A percentile compares a stretch with the other conserved stretches of the same genome.
Conservation (phyloP, 1,284 basidiomycete genomes). For the Pseudozyma flocculosa region DNA sequence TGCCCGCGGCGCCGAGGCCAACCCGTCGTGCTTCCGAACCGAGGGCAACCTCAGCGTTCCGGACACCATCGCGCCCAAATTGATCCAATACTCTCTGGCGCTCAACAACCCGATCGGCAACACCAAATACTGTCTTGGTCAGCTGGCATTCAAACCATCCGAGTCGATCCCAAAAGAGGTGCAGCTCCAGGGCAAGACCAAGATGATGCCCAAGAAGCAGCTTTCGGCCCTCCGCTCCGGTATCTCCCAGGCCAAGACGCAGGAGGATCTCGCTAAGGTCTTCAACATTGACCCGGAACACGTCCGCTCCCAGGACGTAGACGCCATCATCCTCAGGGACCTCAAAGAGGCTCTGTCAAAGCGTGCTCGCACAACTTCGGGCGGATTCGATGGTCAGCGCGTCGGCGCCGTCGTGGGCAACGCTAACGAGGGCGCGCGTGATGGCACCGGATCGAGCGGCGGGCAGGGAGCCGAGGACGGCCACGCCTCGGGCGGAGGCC, state of each 20-base stretch:
- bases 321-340: slow-evolving; percentile 16
- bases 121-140: slow-evolving; percentile 83
- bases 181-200: slow-evolving; percentile 6
- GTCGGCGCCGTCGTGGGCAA: slow-evolving; percentile 20
- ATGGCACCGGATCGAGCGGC: neutral
- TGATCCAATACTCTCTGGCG: slow-evolving; percentile 39
- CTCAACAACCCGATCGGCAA: slow-evolving; percentile 74
- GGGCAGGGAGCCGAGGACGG: slow-evolving; percentile 20
- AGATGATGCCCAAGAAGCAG: slow-evolving; percentile 23
- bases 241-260: slow-evolving; percentile 36
- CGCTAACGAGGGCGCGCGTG: neutral
- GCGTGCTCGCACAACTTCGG: neutral
- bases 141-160: slow-evolving; percentile 53
- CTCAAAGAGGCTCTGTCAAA: slow-evolving; percentile 12
- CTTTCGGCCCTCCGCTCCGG: slow-evolving; percentile 17
- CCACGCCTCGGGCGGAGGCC: slow-evolving; percentile 10
- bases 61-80: slow-evolving; percentile 47
- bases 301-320: slow-evolving; percentile 11
- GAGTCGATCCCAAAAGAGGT: slow-evolving; percentile 10
- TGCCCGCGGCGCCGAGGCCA: slow-evolving; percentile 87
- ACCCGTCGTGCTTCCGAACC: slow-evolving; percentile 81
- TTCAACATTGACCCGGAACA: slow-evolving; percentile 27
- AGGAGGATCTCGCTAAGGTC: slow-evolving; percentile 29
- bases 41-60: slow-evolving; percentile 37
- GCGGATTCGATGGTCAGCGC: slow-evolving; percentile 17